phyloP scores from a whole-genome alignment of 2,329 filamentous ascomycete species.

The Cercospora sojina region DNA sequence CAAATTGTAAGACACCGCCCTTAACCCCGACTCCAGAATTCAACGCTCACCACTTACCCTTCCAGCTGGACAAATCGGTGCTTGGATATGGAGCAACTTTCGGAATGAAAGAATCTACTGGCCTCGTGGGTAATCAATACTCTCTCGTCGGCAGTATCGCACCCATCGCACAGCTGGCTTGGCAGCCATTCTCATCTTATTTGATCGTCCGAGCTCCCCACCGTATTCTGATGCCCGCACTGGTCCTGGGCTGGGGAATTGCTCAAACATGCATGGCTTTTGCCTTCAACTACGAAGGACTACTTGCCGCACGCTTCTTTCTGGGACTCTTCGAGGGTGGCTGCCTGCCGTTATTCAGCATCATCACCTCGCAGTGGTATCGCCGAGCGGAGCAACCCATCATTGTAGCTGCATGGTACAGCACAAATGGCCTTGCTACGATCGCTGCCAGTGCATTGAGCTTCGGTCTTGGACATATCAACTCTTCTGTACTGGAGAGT shows the following conservation, averaged over 20 bases:
- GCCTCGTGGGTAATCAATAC: constrained; percentile 51
- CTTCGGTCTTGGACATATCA: constrained; percentile 28
- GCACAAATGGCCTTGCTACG: constrained; percentile 30
- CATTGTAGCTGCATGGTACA: constrained; percentile 32
- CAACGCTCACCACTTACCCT: not conserved
- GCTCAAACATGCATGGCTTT: constrained; percentile 62
- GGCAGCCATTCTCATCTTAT: constrained; percentile 65
- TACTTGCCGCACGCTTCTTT: constrained; percentile 63
- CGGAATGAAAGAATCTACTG: constrained; percentile 46
- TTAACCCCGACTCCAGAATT: not conserved
- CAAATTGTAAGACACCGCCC: constrained; percentile 29
- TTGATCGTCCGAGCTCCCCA: constrained; percentile 62
- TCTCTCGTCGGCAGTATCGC: constrained; percentile 51
- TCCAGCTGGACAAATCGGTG: constrained; percentile 54
- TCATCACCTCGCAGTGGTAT: constrained; percentile 41
- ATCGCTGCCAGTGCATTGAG: constrained; percentile 28
- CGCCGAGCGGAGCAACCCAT: constrained; percentile 33
- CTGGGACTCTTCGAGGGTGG: constrained; percentile 66
- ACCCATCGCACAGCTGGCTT: constrained; percentile 55
- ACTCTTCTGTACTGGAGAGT: constrained; percentile 22
- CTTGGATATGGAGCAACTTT: constrained; percentile 51
- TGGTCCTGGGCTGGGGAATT: constrained; percentile 61
- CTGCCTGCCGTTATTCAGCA: constrained; percentile 63
- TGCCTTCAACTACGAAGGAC: constrained; percentile 57
- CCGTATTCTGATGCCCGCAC: constrained; percentile 64